Evolutionary conservation across 1,284 basidiomycete genomes (phyloP).

Genomic region (Heterobasidion annosum): DNA sequence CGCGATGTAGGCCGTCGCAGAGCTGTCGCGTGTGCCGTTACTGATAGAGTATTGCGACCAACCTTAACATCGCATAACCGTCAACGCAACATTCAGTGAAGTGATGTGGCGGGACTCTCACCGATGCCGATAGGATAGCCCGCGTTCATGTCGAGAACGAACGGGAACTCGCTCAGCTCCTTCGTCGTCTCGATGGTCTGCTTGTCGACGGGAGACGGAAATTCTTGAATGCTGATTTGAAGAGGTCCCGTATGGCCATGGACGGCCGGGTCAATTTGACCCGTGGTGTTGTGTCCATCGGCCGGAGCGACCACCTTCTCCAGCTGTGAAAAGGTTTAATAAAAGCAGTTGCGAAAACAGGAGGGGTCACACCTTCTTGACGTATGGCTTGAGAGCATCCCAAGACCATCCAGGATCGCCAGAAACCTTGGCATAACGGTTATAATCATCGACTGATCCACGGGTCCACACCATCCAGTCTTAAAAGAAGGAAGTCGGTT

Average conservation of each 20-base stretch:
- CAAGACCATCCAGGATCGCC: slow-evolving; percentile 24
- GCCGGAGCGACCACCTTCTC: slow-evolving; percentile 19
- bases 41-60: slow-evolving; percentile 15
- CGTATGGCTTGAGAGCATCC: slow-evolving; percentile 15
- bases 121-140: slow-evolving; percentile 23
- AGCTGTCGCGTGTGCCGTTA: slow-evolving; percentile 20
- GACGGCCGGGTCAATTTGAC: slow-evolving; percentile 19
- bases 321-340: slow-evolving; percentile 14
- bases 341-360: neutral
- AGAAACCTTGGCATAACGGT: slow-evolving; percentile 17
- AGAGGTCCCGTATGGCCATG: slow-evolving; percentile 22
- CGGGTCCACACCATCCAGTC: slow-evolving; percentile 20
- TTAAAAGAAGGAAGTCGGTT: neutral
- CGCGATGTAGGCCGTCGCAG: slow-evolving; percentile 22
- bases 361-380: slow-evolving; percentile 18
- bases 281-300: slow-evolving; percentile 20
- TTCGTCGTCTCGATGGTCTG: slow-evolving; percentile 14
- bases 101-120: slow-evolving; percentile 6
- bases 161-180: slow-evolving; percentile 18
- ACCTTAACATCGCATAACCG: slow-evolving; percentile 4
- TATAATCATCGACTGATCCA: slow-evolving; percentile 20
- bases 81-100: neutral
- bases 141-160: slow-evolving; percentile 24
- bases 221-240: slow-evolving; percentile 21
- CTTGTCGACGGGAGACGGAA: slow-evolving; percentile 15